These are phyloP conservation scores for Parastagonospora nodorum DNA, from an alignment of 2,329 filamentous ascomycete genomes.

Conservation along the genomic window DNA sequence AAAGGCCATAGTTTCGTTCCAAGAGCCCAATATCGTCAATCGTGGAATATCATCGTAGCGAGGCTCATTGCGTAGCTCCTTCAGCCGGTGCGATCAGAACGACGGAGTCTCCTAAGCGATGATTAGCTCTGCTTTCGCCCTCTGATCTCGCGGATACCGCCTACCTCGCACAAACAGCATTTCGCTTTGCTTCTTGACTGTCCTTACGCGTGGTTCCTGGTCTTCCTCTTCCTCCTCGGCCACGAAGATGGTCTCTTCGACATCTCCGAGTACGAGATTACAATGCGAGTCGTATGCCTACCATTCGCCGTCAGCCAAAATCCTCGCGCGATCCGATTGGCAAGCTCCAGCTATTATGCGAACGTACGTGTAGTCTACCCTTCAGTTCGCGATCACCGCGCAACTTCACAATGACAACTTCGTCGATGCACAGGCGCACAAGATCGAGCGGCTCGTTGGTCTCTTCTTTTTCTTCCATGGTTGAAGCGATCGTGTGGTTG, in stretches of 20 bases:
- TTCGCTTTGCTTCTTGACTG: conserved; percentile 94
- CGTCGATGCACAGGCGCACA: conserved; percentile 90
- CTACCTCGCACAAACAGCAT: conserved; percentile 97
- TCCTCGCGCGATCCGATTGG: neutral
- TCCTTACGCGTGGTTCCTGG: conserved; percentile 63
- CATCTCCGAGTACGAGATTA: conserved; percentile 93
- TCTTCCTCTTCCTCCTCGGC: conserved; percentile 87
- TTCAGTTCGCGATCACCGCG: conserved; percentile 94
- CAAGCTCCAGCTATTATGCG: conserved; percentile 2
- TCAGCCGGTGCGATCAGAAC: conserved; percentile 54
- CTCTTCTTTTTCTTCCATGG: conserved; percentile 85
- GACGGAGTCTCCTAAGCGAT: conserved; percentile 53
- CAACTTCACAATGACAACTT: conserved; percentile 96
- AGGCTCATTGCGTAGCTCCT: conserved; percentile 33
- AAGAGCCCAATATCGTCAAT: neutral
- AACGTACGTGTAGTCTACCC: conserved; percentile 83
- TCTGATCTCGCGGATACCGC: neutral
- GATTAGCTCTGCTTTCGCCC: conserved; percentile 3
- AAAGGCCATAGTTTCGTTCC: neutral
- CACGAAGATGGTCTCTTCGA: conserved; percentile 95
- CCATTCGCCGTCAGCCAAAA: conserved; percentile 10
- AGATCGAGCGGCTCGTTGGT: conserved; percentile 90
- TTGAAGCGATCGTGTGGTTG: conserved; percentile 21
- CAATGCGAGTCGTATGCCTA: conserved; percentile 99
- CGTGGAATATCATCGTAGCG: conserved; percentile 4